Percentiles rank a stretch among this genome's conserved stretches.
phyloP scores from a whole-genome alignment of 2,329 filamentous ascomycete genomes.

The Talaromyces sp. region DNA sequence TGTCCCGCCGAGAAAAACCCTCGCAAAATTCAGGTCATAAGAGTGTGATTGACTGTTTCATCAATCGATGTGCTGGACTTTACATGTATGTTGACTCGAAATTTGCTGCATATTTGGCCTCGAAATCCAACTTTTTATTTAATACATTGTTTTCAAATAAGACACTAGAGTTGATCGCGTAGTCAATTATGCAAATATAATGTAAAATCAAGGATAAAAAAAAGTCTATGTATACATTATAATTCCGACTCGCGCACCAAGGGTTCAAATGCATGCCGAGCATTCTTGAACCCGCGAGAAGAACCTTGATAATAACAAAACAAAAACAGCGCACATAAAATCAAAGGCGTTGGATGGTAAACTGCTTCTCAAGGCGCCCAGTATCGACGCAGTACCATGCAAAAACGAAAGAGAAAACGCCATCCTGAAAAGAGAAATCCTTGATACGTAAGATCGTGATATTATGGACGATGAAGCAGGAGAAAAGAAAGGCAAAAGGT shows the following conservation, averaged over 20 bases:
- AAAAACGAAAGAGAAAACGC: not conserved
- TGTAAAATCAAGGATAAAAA: not conserved
- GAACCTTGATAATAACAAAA: not conserved
- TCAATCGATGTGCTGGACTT: too few species aligned
- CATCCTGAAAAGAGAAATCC: not conserved
- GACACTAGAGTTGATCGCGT: not conserved
- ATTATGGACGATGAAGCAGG: not conserved
- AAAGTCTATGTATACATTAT: not conserved
- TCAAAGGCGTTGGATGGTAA: not conserved
- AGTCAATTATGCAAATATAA: not conserved
- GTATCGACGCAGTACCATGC: not conserved
- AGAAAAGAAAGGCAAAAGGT: not conserved
- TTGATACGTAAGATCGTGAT: not conserved
- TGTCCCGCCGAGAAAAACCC: too few species aligned
- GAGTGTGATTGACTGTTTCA: too few species aligned
- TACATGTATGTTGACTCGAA: too few species aligned
- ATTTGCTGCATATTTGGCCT: too few species aligned
- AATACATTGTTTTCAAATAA: too few species aligned
- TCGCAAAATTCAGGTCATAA: too few species aligned
- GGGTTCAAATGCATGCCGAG: not conserved
- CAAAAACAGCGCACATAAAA: not conserved
- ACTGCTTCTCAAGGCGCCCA: not conserved
- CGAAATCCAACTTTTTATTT: too few species aligned
- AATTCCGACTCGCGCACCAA: not conserved
- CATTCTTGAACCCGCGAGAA: not conserved